Base-by-base conservation (phyloP, 139 green algal species). In the Picochlorum sp. region DNA sequence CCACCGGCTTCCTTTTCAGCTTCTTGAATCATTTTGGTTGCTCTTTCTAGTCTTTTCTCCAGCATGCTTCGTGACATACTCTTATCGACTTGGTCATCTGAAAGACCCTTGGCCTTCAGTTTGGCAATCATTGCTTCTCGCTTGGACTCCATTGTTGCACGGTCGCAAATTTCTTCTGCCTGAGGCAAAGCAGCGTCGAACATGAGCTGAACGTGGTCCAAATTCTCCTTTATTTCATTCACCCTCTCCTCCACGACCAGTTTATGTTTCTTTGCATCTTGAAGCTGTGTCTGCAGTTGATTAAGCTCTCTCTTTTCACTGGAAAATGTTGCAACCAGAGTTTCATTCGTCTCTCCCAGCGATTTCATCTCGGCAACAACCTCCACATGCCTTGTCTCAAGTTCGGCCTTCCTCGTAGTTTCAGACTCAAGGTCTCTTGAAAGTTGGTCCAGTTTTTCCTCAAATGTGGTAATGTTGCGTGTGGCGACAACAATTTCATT, bases 1-100 rank as follows among this genome's bases (percentile, higher is more conserved):
- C 72, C 72, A 16, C 72, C 71, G 25, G 64, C 55, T 14, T 59
- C 57, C 18, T 54, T 43, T 47, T 79, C 69, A 16, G 66, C 57
- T 31, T 69, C 36, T 10, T 50, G 43, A 26, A 74, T 64, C 44
- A 73, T 73, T 20, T 53, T 52, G 43, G 59, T 33, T 53, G 78
- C 41, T 49, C 45, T 26, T 26, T 53, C n/a, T 4, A 78, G 24
- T 53, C 67, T 67, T 26, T 56, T 55, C 6, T 22, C 33, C 52
- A 79, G 41, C 20, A 54, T 50, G 7, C 57, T 26, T 6, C 4
- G 2, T 7, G 36, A 51, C 6, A 72, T 57, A 6, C 37, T 50
- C 16, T 29, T 25, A n/a, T 22, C 32, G 18, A 67, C 35, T 16
- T 74, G 14, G 12, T 74, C 51, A 2, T 72, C 59, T n/a, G 9